phyloP scores from a whole-genome alignment of 148 eudicot species.

The Tetragonia tetragonoides region DNA sequence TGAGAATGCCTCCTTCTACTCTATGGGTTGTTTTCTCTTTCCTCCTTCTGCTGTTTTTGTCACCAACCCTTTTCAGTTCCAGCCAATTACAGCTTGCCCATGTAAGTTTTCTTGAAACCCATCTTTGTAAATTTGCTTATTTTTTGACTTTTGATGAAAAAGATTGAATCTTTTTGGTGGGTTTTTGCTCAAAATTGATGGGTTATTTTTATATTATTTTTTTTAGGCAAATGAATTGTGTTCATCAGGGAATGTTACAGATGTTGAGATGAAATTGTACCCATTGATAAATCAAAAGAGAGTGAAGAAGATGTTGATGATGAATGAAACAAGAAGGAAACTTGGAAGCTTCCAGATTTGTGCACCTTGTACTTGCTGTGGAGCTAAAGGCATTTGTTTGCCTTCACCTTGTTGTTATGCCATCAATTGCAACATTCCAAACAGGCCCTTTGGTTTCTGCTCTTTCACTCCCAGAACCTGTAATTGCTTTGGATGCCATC shows the following conservation, averaged over 20 bases:
- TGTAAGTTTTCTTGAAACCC: conserved; percentile 38
- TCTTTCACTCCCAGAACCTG: conserved; percentile 87
- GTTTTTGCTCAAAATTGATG: conserved; percentile 9
- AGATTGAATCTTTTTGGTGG: not conserved
- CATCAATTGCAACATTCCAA: conserved; percentile 93
- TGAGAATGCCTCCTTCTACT: conserved; percentile 38
- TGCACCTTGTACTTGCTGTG: conserved; percentile 90
- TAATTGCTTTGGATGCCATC: conserved; percentile 91
- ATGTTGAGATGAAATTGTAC: conserved; percentile 38
- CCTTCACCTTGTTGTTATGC: conserved; percentile 97
- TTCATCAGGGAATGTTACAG: conserved; percentile 29
- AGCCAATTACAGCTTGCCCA: conserved; percentile 33
- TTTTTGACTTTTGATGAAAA: conserved; percentile 1
- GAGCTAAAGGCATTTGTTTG: conserved; percentile 62
- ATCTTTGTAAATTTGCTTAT: conserved; percentile 11
- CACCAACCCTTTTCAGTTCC: conserved; percentile 28
- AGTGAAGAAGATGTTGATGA: conserved; percentile 48
- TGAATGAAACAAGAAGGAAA: conserved; percentile 69
- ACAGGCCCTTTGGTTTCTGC: conserved; percentile 92
- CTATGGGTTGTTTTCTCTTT: conserved; percentile 28
- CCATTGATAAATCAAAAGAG: conserved; percentile 51
- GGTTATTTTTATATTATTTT: conserved; percentile 12
- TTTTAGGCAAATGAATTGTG: conserved; percentile 44
- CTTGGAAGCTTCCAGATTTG: conserved; percentile 84
- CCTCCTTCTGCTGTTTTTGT: conserved; percentile 35